Percentiles rank a stretch among this genome's conserved stretches.
Evolutionary conservation across 2,329 filamentous ascomycete species (phyloP).

Genomic region (Neonectria hederae): DNA sequence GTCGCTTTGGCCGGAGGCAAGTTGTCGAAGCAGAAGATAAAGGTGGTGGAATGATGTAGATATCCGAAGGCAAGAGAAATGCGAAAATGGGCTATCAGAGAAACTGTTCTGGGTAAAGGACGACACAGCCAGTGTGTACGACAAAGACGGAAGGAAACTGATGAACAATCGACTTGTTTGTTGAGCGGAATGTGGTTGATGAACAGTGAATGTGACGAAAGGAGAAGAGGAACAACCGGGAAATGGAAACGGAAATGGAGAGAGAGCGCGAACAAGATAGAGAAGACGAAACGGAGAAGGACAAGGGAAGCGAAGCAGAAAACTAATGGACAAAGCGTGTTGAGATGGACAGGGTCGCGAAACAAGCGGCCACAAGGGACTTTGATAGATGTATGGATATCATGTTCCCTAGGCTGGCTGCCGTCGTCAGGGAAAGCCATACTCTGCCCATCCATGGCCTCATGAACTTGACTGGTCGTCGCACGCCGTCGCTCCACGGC

Average conservation of each 20-base stretch:
- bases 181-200: constrained; percentile 11
- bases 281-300: constrained; percentile 21
- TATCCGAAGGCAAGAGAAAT: constrained; percentile 1
- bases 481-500: constrained; percentile 17
- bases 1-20: background rate
- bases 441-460: constrained; percentile 22
- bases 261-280: constrained; percentile 14
- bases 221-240: background rate
- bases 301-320: background rate
- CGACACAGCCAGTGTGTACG: constrained; percentile 34
- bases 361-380: constrained; percentile 13
- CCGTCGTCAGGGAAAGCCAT: constrained; percentile 9
- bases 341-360: constrained; percentile 28
- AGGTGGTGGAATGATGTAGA: background rate
- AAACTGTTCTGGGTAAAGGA: constrained; percentile 11
- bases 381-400: background rate
- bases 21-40: background rate
- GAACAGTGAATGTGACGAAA: constrained; percentile 8
- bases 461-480: constrained; percentile 21
- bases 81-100: background rate
- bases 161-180: constrained; percentile 34
- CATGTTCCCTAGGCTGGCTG: background rate
- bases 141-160: constrained; percentile 20
- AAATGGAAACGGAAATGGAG: constrained; percentile 6
- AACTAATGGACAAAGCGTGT: constrained; percentile 25